A percentile compares a stretch with the other conserved stretches of the same genome.
These are phyloP conservation scores for Hibiscus syriacus DNA, from an alignment of 345 rosid species.

Conservation along the genomic window DNA sequence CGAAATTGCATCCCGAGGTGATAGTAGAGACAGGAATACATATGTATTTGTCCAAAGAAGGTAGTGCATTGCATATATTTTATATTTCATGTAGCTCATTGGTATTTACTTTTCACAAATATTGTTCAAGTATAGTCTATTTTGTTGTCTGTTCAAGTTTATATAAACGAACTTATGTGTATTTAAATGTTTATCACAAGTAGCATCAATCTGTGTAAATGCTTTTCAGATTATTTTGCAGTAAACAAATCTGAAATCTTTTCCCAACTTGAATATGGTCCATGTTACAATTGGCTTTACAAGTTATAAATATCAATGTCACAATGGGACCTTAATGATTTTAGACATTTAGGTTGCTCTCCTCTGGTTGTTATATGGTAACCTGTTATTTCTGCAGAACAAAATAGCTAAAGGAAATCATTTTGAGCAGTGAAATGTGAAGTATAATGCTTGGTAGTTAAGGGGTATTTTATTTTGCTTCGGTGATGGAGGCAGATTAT, in stretches of 20 bases:
- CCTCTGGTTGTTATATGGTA: neutral
- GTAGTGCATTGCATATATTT: conserved; percentile 27
- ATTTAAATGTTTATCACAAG: neutral
- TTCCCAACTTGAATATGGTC: neutral
- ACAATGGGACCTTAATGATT: neutral
- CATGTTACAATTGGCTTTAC: neutral
- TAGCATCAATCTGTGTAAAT: neutral
- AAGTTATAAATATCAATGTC: neutral
- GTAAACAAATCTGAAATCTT: neutral
- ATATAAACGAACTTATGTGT: neutral
- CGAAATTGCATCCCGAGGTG: too few relatives aligned
- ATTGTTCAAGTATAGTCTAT: neutral
- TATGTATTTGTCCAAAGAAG: conserved; percentile 69
- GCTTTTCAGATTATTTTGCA: neutral
- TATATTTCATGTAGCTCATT: neutral
- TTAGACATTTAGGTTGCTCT: neutral
- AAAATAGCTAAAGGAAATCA: neutral
- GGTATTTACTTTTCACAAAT: neutral
- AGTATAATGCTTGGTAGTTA: neutral
- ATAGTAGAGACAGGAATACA: too few relatives aligned
- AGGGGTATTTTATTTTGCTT: neutral
- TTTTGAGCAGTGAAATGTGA: neutral
- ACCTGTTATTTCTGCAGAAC: neutral
- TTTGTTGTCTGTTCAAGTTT: neutral
- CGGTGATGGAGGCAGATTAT: neutral